Evolutionary conservation across 345 rosid species (phyloP).

Genomic region (Syzygium oleosum): DNA sequence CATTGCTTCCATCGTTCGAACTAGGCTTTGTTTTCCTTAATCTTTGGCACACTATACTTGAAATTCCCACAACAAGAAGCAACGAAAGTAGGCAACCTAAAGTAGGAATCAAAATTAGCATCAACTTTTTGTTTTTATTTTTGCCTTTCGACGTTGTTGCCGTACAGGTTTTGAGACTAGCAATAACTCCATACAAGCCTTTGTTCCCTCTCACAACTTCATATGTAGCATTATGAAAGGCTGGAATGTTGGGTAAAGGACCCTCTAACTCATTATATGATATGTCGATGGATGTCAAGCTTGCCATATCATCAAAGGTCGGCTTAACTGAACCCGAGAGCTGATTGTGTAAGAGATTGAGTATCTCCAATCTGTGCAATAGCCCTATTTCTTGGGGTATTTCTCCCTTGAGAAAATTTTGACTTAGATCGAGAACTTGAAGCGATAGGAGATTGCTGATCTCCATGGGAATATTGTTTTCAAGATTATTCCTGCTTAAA

Average conservation of each 20-base stretch:
- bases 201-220: neutral
- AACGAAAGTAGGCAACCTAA: neutral
- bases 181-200: conserved; percentile 7
- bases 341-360: neutral
- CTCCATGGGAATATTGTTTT: conserved; percentile 3
- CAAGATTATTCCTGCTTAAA: conserved; percentile 16
- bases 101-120: neutral
- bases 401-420: neutral
- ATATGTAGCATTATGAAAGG: conserved; percentile 3
- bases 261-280: conserved; percentile 18
- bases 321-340: conserved; percentile 14
- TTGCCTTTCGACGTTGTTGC: neutral
- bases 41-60: neutral
- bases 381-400: neutral
- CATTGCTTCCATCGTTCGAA: neutral
- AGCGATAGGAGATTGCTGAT: neutral
- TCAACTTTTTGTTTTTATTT: neutral
- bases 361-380: neutral
- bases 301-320: neutral
- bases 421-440: neutral
- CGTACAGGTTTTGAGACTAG: neutral
- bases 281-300: conserved; percentile 7
- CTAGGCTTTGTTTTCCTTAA: neutral
- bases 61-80: neutral
- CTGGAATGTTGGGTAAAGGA: conserved; percentile 10